Percentiles rank a stretch among this genome's conserved stretches.
phyloP scores from a whole-genome alignment of 1,284 basidiomycete species.

The Heterobasidion occidentale region DNA sequence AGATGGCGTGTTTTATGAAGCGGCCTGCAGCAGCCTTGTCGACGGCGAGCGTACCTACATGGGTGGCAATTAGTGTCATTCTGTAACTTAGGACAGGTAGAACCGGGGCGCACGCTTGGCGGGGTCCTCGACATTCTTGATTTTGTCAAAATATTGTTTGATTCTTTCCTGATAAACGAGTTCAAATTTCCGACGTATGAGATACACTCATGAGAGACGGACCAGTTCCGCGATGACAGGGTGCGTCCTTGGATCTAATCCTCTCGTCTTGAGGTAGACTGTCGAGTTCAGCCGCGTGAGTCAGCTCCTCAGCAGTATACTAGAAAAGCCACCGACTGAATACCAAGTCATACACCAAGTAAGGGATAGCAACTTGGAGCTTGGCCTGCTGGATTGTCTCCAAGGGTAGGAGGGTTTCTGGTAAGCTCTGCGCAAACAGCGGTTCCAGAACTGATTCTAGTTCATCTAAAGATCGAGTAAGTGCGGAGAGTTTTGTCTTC shows the following conservation, averaged over 20 bases:
- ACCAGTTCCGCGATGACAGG: conserved; percentile 70
- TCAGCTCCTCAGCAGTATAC: background rate
- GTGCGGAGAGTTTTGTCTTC: conserved; percentile 41
- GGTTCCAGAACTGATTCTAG: conserved; percentile 59
- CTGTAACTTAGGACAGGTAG: conserved; percentile 1
- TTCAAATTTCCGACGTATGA: background rate
- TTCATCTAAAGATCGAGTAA: conserved; percentile 53
- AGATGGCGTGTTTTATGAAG: conserved; percentile 79
- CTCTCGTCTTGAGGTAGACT: conserved; percentile 75
- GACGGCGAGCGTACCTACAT: conserved; percentile 39
- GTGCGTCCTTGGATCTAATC: conserved; percentile 72
- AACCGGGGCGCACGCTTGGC: conserved; percentile 38
- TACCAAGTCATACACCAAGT: conserved; percentile 76
- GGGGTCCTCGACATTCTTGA: conserved; percentile 63
- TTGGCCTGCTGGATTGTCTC: conserved; percentile 76
- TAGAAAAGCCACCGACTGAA: conserved; percentile 48
- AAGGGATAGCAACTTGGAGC: conserved; percentile 64
- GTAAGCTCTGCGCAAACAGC: conserved; percentile 53
- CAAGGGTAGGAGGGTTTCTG: conserved; percentile 54
- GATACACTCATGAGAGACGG: conserved; percentile 11
- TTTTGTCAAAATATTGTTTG: conserved; percentile 73
- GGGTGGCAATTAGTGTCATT: background rate
- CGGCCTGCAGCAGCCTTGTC: conserved; percentile 74
- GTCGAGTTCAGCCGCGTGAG: background rate
- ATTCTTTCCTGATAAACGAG: conserved; percentile 50